Percentiles rank a stretch among this genome's conserved stretches.
phyloP scores from a whole-genome alignment of 768 basidiomycete species.

The Boletus sensibilis region DNA sequence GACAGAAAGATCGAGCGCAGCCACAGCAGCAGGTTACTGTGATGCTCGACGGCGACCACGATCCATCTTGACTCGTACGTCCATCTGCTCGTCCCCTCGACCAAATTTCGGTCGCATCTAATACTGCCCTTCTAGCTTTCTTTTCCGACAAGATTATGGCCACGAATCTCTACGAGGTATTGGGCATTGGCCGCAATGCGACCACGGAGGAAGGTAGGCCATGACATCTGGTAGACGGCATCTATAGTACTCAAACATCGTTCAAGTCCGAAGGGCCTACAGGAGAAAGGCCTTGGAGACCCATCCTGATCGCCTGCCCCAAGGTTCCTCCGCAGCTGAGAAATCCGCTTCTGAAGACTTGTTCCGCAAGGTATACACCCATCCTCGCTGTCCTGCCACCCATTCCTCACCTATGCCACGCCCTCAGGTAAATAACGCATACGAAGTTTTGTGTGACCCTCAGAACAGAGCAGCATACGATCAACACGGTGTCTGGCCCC shows the following conservation, averaged over 20 bases:
- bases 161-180: slow-evolving; percentile 61
- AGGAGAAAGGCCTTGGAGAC: slow-evolving; percentile 67
- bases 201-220: slow-evolving; percentile 62
- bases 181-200: slow-evolving; percentile 55
- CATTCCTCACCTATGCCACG: neutral
- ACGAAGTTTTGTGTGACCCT: slow-evolving; percentile 67
- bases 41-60: neutral
- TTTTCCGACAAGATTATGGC: slow-evolving; percentile 40
- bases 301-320: slow-evolving; percentile 71
- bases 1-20: slow-evolving; percentile 13
- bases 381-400: neutral
- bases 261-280: slow-evolving; percentile 75
- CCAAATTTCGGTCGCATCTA: neutral
- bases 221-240: neutral
- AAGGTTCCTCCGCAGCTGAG: slow-evolving; percentile 53
- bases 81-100: neutral
- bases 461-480: slow-evolving; percentile 68
- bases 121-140: neutral
- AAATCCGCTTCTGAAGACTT: slow-evolving; percentile 61
- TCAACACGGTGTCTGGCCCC: slow-evolving; percentile 71
- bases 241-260: slow-evolving; percentile 5
- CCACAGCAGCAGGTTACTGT: slow-evolving; percentile 13
- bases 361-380: slow-evolving; percentile 39
- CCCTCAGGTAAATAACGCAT: slow-evolving; percentile 69
- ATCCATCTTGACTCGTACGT: neutral